Evolutionary conservation across 345 rosid species (phyloP).

Genomic region (Euphorbia pulcherrima): DNA sequence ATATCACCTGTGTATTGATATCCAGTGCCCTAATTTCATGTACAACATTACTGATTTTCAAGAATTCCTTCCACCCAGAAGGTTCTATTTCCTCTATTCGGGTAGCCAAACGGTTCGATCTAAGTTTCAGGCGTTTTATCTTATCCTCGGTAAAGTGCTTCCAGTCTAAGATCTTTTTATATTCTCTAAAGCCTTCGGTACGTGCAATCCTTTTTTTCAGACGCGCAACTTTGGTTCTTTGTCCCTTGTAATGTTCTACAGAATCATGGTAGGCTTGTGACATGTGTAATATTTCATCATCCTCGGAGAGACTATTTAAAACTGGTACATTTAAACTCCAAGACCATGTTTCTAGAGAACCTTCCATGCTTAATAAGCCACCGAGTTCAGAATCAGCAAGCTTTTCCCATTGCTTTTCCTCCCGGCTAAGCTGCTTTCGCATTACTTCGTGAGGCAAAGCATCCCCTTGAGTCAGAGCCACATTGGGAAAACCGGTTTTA

Average conservation of each 20-base stretch:
- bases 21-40: conserved; percentile 83
- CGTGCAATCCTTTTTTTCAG: conserved; percentile 80
- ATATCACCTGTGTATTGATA: conserved; percentile 64
- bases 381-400: conserved; percentile 71
- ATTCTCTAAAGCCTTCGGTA: conserved; percentile 76
- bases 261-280: conserved; percentile 61
- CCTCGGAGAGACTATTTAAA: conserved; percentile 71
- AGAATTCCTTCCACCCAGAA: conserved; percentile 95
- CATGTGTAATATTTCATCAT: conserved; percentile 54
- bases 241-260: conserved; percentile 56
- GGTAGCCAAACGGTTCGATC: conserved; percentile 61
- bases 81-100: conserved; percentile 84
- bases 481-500: conserved; percentile 75
- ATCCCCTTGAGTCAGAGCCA: conserved; percentile 56
- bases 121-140: conserved; percentile 63
- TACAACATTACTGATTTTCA: conserved; percentile 75
- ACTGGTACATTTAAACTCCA: conserved; percentile 97
- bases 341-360: conserved; percentile 93
- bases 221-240: conserved; percentile 68
- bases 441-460: conserved; percentile 75
- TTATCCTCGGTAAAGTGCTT: conserved; percentile 64
- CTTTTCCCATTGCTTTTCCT: conserved; percentile 71
- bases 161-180: conserved; percentile 62
- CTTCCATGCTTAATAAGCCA: conserved; percentile 75
- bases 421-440: conserved; percentile 54